phyloP scores from a whole-genome alignment of 306 rosid genomes.

The Cercis canadensis region DNA sequence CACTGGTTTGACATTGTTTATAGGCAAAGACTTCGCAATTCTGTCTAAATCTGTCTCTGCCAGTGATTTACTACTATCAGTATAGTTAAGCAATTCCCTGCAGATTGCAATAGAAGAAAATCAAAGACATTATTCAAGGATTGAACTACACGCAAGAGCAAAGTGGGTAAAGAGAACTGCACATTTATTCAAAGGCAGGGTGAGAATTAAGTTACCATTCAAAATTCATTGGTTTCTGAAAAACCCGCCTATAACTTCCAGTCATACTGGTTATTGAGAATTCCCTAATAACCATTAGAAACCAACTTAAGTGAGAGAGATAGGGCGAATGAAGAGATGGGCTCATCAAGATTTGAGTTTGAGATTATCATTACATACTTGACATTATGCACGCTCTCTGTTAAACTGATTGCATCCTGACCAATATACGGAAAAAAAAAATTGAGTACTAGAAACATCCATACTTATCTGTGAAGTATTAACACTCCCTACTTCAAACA shows the following conservation, averaged over 20 bases:
- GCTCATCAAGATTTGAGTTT: conserved; percentile 23
- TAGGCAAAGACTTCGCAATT: conserved; percentile 53
- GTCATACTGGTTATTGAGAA: conserved; percentile 88
- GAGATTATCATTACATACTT: conserved; percentile 58
- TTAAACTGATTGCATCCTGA: conserved; percentile 81
- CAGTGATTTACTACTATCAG: conserved; percentile 66
- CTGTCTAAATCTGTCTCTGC: conserved; percentile 85
- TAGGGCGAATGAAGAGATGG: conserved; percentile 15
- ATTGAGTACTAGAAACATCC: no score
- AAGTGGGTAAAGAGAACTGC: background rate
- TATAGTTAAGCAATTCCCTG: conserved; percentile 82
- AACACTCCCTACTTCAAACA: background rate
- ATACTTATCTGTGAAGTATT: conserved; percentile 13
- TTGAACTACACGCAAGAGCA: conserved; percentile 11
- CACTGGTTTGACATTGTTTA: conserved; percentile 36
- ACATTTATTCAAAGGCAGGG: conserved; percentile 21
- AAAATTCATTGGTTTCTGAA: conserved; percentile 78
- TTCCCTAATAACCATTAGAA: conserved; percentile 62
- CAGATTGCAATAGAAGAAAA: conserved; percentile 28
- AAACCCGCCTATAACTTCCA: conserved; percentile 88
- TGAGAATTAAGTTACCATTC: conserved; percentile 61
- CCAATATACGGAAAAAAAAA: conserved; percentile 35
- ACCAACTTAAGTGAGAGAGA: conserved; percentile 4
- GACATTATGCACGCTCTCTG: conserved; percentile 66
- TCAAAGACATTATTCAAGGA: conserved; percentile 21